Conservation (phyloP, 1,139 yeast species). For the Pichia sp. region DNA sequence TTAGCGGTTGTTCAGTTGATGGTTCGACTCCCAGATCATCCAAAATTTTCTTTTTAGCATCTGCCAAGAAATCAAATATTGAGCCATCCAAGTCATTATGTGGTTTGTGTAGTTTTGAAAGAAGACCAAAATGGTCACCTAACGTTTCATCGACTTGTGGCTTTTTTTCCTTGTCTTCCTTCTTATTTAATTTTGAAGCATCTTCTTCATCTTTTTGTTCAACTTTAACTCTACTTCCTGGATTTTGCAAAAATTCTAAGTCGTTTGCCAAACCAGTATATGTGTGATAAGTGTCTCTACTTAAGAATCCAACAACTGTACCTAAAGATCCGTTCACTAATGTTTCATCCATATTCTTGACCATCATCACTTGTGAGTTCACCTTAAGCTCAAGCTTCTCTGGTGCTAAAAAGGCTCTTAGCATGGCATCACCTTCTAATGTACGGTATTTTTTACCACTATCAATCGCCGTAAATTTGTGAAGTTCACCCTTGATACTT, state of each 20-base stretch:
- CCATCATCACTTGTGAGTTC: conserved; percentile 96
- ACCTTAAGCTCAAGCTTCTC: conserved; percentile 58
- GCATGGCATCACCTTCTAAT: conserved; percentile 40
- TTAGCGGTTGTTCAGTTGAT: neutral
- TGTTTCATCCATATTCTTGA: conserved; percentile 83
- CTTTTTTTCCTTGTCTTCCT: neutral
- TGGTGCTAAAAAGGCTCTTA: conserved; percentile 76
- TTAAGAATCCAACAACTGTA: conserved; percentile 72
- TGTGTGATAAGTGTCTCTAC: conserved; percentile 49
- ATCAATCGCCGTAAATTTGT: conserved; percentile 58
- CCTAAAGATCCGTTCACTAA: conserved; percentile 95
- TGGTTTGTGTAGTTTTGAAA: neutral
- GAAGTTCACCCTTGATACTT: conserved; percentile 47
- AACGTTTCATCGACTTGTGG: too few relatives aligned
- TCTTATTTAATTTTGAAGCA: neutral
- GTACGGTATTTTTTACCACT: conserved; percentile 53
- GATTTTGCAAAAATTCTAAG: neutral
- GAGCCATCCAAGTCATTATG: conserved; percentile 4
- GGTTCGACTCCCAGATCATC: conserved; percentile 14
- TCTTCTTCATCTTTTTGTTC: neutral
- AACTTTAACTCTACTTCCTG: neutral
- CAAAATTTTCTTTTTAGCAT: neutral
- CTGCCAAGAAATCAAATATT: conserved; percentile 18
- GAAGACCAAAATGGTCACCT: neutral
- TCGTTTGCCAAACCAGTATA: conserved; percentile 31